Base-by-base conservation (phyloP, 805 yeast genomes). In the Schwanniomyces occidentalis region DNA sequence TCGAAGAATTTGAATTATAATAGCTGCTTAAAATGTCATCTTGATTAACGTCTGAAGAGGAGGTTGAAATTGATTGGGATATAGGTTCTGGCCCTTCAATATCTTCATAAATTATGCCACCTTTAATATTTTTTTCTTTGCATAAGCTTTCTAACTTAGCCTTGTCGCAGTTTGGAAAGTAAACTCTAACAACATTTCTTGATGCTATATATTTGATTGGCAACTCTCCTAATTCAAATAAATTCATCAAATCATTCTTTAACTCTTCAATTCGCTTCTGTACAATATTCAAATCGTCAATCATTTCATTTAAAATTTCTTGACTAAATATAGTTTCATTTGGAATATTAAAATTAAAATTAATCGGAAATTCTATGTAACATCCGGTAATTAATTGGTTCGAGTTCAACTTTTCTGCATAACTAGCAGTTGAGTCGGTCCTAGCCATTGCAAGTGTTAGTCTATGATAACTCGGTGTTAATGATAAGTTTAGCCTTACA, bases 101-200 rank as follows among this genome's bases (percentile, higher is more conserved):
- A 30, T 38, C 48, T n/a, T 70, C 63, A 43, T 60, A 56, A 13
- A 83, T 78, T 16, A 70, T 58, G 2, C 89, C 90, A 8, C 73
- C 67, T 2, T 73, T 54, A 5, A 85, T 75, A 16, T 76, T 83
- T 40, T 76, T 66, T 27, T 84, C 93, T 24, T 67, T 52, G 40
- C 84, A 58, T 40, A 85, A 57, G 14, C 44, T 41, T 46, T 80
- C 82, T 46, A 85, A 75, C 45, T 78, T 78, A 5, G 55, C 63
- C 5, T 70, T 58, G 40, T 83, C 87, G 40, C 83, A 71, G 52
- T 83, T 85, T 21, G 91, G 88, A 61, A 87, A 85, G 52, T 76
- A 82, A 9, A 82, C 76, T 44, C 82, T 63, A 33, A 79, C 48
- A 19, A 61, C 51, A 34, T 56, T 57, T 19, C 67, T 61, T 8